phyloP scores from a whole-genome alignment of 257 asterid species.

The Leonotis leonurus region DNA sequence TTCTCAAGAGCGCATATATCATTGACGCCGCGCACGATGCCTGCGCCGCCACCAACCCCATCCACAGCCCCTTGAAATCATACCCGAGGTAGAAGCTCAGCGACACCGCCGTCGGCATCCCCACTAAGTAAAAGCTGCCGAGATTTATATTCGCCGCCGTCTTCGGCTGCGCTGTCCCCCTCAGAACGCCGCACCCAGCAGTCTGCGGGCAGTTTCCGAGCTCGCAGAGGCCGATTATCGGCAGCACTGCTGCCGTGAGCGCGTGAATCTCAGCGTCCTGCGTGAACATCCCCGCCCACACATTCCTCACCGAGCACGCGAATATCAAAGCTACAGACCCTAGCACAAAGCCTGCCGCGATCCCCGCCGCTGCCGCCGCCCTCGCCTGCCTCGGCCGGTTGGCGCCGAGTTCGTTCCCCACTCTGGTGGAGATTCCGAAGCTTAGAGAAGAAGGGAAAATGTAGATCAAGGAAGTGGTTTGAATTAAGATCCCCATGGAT shows the following conservation, averaged over 20 bases:
- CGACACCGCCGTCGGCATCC: constrained; percentile 49
- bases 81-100: constrained; percentile 31
- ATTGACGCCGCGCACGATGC: constrained; percentile 42
- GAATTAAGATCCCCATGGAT: constrained; percentile 58
- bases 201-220: constrained; percentile 73
- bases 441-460: constrained; percentile 59
- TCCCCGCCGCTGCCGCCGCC: constrained; percentile 32
- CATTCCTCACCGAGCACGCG: constrained; percentile 30
- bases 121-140: constrained; percentile 51
- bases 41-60: constrained; percentile 55
- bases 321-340: constrained; percentile 34
- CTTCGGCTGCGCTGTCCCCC: constrained; percentile 59
- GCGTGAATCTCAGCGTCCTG: constrained; percentile 34
- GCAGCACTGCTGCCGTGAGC: constrained; percentile 37
- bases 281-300: constrained; percentile 51
- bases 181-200: constrained; percentile 41
- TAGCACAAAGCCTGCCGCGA: constrained; percentile 22
- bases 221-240: constrained; percentile 55
- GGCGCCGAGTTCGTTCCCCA: constrained; percentile 56
- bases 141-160: constrained; percentile 49
- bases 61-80: constrained; percentile 50
- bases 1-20: constrained; percentile 33
- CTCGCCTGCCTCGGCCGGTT: constrained; percentile 32
- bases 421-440: constrained; percentile 47
- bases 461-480: constrained; percentile 48